Conservation (phyloP, 2,329 filamentous ascomycete genomes). For the Alternaria sp. region DNA sequence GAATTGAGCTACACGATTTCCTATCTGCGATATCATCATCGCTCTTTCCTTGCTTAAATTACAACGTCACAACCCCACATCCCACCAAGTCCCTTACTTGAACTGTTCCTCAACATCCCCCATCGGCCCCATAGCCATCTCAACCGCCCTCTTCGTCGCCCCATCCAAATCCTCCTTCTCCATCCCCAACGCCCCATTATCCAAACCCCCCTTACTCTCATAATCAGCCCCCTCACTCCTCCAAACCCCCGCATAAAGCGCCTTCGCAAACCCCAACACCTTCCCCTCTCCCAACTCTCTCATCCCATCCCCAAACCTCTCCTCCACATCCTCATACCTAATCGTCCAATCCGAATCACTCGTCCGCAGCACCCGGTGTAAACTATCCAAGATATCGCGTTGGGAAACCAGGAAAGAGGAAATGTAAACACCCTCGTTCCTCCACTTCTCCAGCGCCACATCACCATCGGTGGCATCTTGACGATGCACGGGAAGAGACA, state of each 20-base stretch:
- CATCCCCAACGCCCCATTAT: conserved; percentile 64
- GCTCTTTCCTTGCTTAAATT: background rate
- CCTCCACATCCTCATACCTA: conserved; percentile 52
- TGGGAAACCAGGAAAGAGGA: conserved; percentile 54
- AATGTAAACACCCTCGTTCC: conserved; percentile 22
- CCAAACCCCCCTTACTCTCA: conserved; percentile 44
- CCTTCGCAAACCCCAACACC: conserved; percentile 51
- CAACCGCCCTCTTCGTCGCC: conserved; percentile 51
- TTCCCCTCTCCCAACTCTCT: conserved; percentile 38
- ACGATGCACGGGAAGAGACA: conserved; percentile 41
- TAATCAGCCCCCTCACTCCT: conserved; percentile 20
- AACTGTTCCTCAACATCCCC: background rate
- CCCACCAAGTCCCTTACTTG: background rate
- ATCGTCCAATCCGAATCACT: conserved; percentile 68
- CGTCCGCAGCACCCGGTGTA: conserved; percentile 64
- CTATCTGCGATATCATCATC: background rate
- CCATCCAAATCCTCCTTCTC: conserved; percentile 66
- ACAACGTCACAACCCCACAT: background rate
- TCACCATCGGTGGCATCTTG: background rate
- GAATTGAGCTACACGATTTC: background rate
- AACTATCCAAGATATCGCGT: conserved; percentile 68
- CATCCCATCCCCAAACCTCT: conserved; percentile 58
- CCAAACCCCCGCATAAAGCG: conserved; percentile 52
- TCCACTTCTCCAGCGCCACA: conserved; percentile 9
- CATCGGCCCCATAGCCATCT: conserved; percentile 3